These are phyloP conservation scores for Apophysomyces trapeziformis DNA, from an alignment of 371 early-diverging fungal genomes.

Conservation along the genomic window DNA sequence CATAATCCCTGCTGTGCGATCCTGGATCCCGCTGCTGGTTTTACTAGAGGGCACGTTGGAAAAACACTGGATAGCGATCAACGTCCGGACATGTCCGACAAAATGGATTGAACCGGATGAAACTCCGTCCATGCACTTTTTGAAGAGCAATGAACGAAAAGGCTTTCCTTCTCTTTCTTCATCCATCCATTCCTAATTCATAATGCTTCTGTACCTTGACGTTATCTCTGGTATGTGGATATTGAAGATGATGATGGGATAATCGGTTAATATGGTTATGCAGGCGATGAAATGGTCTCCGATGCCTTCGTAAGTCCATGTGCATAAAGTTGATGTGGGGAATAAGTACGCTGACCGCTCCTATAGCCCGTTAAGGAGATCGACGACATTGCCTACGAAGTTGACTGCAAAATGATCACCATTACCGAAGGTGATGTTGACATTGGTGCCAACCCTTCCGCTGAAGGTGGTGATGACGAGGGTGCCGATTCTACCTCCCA, in stretches of 20 bases:
- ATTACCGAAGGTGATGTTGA: conserved; percentile 77
- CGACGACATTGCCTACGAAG: conserved; percentile 76
- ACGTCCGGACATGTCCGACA: conserved; percentile 3
- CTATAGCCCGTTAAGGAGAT: conserved; percentile 61
- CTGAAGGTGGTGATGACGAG: conserved; percentile 80
- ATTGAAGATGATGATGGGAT: not conserved
- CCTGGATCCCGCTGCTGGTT: not conserved
- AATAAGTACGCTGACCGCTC: not conserved
- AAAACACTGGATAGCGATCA: not conserved
- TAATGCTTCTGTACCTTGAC: conserved; percentile 56
- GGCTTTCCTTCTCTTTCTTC: conserved; percentile 32
- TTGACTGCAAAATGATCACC: conserved; percentile 81
- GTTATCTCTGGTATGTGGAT: conserved; percentile 40
- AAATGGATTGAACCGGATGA: not conserved
- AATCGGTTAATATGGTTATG: not conserved
- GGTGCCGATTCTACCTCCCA: conserved; percentile 59
- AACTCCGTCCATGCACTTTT: conserved; percentile 5
- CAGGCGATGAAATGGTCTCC: conserved; percentile 91
- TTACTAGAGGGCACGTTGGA: not conserved
- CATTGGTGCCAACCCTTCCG: conserved; percentile 95
- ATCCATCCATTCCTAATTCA: conserved; percentile 40
- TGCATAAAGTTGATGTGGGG: not conserved
- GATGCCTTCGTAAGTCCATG: conserved; percentile 74
- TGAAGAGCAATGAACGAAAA: not conserved
- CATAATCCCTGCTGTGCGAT: not conserved